Evolutionary conservation across 2,329 filamentous ascomycete species (phyloP), one percentile per base, ranked within the genome.

Genomic region (Aspergillus luchuensis): DNA sequence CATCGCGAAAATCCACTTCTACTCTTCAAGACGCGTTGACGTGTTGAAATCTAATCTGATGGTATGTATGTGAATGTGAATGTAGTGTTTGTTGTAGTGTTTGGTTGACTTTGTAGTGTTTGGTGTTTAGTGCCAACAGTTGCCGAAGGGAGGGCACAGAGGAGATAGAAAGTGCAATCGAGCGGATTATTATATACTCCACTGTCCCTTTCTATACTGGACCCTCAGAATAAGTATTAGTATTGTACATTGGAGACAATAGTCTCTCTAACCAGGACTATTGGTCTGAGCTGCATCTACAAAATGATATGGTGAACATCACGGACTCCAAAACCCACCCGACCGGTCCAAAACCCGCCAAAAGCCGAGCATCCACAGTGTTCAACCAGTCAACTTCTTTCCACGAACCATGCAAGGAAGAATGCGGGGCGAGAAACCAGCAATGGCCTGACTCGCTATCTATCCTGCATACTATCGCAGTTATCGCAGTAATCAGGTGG

Each of bases 311-410:
- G 15, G 4, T 43, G 17, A 5, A 23, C 11, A 36, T 52, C 38
- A 30, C 28, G 21, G 15, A 55, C 57, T 36, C 23, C 52, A 30
- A 45, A 43, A 33, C 52, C 38, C 33, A 36, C 33, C 51, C 23
- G 5, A 21, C 52, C 23, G 52, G 8, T 4, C 58, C 61, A 58
- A 60, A 64, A 62, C 5, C 59, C 62, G 59, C 52, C 56, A 57
- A 54, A 57, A 51, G 5, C 50, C 53, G 43, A 56, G 13, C 38
- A 4, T 39, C 19, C 57, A 41, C 30, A 17, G 21, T 36, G 0
- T 25, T 25, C 15, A 41, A 23, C 21, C 17, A 30, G 25, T 30
- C 21, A 43, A 23, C 33, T 28, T 17, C 36, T 10, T 11, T 45
- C 2, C 19, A 6, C 41, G 13, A 21, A 45, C 41, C 41, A 21